These are phyloP conservation scores for Ganoderma lingzhi DNA, from an alignment of 1,284 basidiomycete species.

Conservation along the genomic window DNA sequence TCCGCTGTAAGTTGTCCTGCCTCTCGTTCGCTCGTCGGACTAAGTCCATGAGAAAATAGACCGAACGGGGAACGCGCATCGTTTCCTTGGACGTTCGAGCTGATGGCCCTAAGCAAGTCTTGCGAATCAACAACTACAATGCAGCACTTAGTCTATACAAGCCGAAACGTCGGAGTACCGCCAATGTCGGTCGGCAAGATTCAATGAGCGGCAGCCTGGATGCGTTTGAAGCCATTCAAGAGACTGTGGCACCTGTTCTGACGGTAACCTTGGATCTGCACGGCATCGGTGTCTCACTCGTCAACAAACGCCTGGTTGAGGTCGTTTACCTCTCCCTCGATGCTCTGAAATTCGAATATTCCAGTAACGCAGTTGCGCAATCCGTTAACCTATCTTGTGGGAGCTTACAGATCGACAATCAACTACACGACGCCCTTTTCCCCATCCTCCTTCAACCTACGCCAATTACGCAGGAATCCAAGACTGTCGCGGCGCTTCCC, in stretches of 20 bases:
- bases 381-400: slow-evolving; percentile 87
- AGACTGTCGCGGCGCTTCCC: slow-evolving; percentile 86
- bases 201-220: slow-evolving; percentile 75
- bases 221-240: slow-evolving; percentile 90
- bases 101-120: slow-evolving; percentile 86
- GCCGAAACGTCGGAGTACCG: slow-evolving; percentile 66
- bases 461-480: slow-evolving; percentile 86
- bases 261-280: slow-evolving; percentile 83
- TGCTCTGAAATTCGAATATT: slow-evolving; percentile 87
- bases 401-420: slow-evolving; percentile 96
- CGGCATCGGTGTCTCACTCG: slow-evolving; percentile 92
- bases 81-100: slow-evolving; percentile 95
- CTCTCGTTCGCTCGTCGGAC: slow-evolving; percentile 12
- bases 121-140: slow-evolving; percentile 90
- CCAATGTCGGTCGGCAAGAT: slow-evolving; percentile 70
- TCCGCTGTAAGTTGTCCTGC: slow-evolving; percentile 64
- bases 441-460: slow-evolving; percentile 97
- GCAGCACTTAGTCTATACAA: slow-evolving; percentile 92
- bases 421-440: slow-evolving; percentile 95
- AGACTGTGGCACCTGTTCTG: slow-evolving; percentile 76
- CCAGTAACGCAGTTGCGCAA: slow-evolving; percentile 84
- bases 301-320: slow-evolving; percentile 91
- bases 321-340: slow-evolving; percentile 90
- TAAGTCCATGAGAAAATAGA: slow-evolving; percentile 44
- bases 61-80: slow-evolving; percentile 60